These are phyloP conservation scores for Thyridium curvatum DNA, from an alignment of 2,329 filamentous ascomycete species.

Conservation along the genomic window DNA sequence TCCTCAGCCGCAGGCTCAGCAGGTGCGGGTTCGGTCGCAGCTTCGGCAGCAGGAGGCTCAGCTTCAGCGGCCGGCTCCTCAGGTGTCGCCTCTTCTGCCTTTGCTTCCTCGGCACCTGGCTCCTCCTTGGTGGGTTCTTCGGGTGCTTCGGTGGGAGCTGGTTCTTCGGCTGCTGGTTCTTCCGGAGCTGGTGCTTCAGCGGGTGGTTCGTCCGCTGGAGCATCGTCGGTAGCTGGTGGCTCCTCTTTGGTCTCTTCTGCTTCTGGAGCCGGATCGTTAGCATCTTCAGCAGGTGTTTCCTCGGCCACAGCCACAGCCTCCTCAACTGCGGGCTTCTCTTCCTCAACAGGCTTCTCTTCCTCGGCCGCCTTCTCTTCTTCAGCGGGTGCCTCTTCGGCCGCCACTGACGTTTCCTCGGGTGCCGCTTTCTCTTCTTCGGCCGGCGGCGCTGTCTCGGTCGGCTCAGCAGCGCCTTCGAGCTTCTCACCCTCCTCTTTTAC, in stretches of 20 bases:
- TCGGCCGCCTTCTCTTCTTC: constrained; percentile 1
- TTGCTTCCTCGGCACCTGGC: not conserved
- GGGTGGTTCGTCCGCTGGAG: too few species aligned
- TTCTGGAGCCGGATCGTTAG: not conserved
- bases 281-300: constrained; percentile 2
- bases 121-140: not conserved
- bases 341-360: constrained; percentile 2
- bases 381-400: not conserved
- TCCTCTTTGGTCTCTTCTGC: too few species aligned
- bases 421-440: constrained; percentile 7
- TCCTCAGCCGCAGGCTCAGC: not conserved
- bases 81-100: too few species aligned
- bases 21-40: constrained; percentile 1
- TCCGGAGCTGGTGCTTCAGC: not conserved
- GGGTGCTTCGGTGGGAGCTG: not conserved
- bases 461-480: constrained; percentile 1
- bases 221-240: too few species aligned
- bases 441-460: not conserved
- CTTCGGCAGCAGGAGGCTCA: constrained; percentile 1
- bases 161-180: constrained; percentile 5
- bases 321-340: not conserved
- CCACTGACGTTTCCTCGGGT: constrained; percentile 5
- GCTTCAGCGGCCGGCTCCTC: constrained; percentile 5
- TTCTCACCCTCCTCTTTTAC: constrained; percentile 3
- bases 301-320: constrained; percentile 3